These are phyloP conservation scores for Globisporangium cederbergense DNA, from an alignment of 352 stramenopile genomes.

Conservation along the genomic window DNA sequence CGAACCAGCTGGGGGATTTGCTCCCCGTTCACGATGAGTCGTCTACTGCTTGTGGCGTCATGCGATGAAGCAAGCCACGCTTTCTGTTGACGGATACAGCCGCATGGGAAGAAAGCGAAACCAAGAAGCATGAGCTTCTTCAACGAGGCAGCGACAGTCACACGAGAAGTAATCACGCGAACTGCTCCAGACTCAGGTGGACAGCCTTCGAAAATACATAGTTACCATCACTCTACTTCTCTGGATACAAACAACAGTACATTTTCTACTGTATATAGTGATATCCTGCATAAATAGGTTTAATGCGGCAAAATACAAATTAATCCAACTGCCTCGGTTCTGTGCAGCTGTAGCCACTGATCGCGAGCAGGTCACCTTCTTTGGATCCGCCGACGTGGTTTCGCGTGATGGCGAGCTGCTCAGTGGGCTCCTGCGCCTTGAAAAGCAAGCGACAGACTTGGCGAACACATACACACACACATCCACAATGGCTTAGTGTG, in stretches of 20 bases:
- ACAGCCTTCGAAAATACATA: background rate
- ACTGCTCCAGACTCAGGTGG: background rate
- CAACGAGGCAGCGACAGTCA: background rate
- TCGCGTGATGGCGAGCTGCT: conserved; percentile 4
- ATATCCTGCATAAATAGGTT: background rate
- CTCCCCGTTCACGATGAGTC: background rate
- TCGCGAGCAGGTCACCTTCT: conserved; percentile 1
- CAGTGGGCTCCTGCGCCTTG: background rate
- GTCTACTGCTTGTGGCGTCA: background rate
- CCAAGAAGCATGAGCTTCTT: background rate
- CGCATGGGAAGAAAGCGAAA: background rate
- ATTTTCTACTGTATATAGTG: background rate
- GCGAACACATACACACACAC: background rate
- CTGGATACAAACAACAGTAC: too few species aligned
- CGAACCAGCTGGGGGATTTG: background rate
- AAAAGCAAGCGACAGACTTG: too few species aligned
- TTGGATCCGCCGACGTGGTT: too few species aligned
- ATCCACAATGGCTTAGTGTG: background rate
- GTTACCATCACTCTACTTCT: background rate
- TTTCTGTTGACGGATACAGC: conserved; percentile 4
- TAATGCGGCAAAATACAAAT: background rate
- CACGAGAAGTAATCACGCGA: background rate
- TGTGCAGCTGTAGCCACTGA: background rate
- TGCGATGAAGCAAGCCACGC: background rate
- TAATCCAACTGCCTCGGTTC: background rate